Base-by-base conservation (phyloP, 345 rosid genomes). In the Erysimum cheiranthoides region DNA sequence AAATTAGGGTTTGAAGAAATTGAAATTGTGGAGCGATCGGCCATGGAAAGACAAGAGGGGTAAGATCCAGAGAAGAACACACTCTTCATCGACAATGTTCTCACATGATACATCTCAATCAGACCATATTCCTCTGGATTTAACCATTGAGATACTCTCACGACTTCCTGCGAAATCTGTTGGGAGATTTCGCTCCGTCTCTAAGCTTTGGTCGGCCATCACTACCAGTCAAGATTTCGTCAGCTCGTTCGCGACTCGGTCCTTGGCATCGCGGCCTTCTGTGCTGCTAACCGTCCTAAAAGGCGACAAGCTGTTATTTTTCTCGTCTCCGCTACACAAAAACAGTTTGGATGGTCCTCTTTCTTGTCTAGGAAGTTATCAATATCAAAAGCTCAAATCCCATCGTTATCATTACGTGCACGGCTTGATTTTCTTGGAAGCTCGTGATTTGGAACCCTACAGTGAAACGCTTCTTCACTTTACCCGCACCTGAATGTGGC, bases 71-170 rank as follows among this genome's bases (percentile, higher is more conserved):
- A 21, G 16, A 43, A 43, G 0, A 43, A 43, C 16, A 43, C 47
- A 43, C 5, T 43, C 47, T 13, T 43, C 47, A 47, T 47, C 11
- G 36, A 1, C 36, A 34, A 34, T 34, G 3, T 16, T 31, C 8
- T 18, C 7, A 50, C 56, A 56, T 56, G 61, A 21, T 4, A 51
- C 5, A 34, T 21, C 36, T 34, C 31, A 51, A 13, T 21, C 25
- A 21, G 25, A 21, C 25, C 25, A 21, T 21, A 21, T 62, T 62
- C 51, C 36, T 62, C 35, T 13, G 5, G 51, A 62, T 27, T 49
- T 62, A 43, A 62, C n/a, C 32, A n/a, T 25, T 17, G 51, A 62
- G 36, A 62, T 62, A 6, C 51, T 40, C 50, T 62, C 51, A 14
- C 27, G 51, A 43, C 35, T 62, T 4, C 67, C 51, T 11, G 18